Base-by-base conservation (phyloP, 345 rosid genomes). In the Melaleuca quinquenervia region DNA sequence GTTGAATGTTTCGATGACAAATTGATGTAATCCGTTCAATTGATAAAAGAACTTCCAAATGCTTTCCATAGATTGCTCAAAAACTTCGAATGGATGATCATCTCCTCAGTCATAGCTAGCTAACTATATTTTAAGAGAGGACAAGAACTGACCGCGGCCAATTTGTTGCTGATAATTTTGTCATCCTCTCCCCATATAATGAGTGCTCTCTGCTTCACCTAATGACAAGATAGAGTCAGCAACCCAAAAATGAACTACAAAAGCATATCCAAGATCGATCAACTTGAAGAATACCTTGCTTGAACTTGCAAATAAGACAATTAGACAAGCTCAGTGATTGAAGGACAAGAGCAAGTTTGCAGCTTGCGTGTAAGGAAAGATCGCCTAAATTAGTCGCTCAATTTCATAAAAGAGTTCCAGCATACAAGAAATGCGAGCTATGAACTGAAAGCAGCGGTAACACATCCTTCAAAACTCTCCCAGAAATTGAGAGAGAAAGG, bases 121-220 rank as follows among this genome's bases (percentile, higher is more conserved):
- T 36, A 41, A 22, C 52, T 13, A 18, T 51, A 50, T 18, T 44
- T 83, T 75, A 9, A 50, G 74, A 49, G 14, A 36, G 48, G 52
- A 11, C 22, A 75, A 90, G 58, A 56, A 82, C 96, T 90, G 44
- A 96, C 98, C 96, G 90, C 92, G 78, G 94, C 98, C 54, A 95
- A 90, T 84, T 90, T 94, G 91, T 90, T 94, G 92, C 96, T 94
- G 75, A 96, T 91, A 83, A 96, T 94, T 88, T 89, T 91, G 87
- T 97, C 99, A 87, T 95, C 93, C 90, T 96, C 96, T 70, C 98
- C 99, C 98, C 98, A 97, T 49, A 96, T 86, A 87, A 96, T 93
- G 48, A 96, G 93, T 3, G 98, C 94, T 87, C 91, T 94, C 86
- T 96, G 98, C 75, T 92, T 88, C 62, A 94, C 93, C 98, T 96